These are phyloP conservation scores for Ophiosphaerella narmari DNA, from an alignment of 2,329 filamentous ascomycete species.

Conservation along the genomic window DNA sequence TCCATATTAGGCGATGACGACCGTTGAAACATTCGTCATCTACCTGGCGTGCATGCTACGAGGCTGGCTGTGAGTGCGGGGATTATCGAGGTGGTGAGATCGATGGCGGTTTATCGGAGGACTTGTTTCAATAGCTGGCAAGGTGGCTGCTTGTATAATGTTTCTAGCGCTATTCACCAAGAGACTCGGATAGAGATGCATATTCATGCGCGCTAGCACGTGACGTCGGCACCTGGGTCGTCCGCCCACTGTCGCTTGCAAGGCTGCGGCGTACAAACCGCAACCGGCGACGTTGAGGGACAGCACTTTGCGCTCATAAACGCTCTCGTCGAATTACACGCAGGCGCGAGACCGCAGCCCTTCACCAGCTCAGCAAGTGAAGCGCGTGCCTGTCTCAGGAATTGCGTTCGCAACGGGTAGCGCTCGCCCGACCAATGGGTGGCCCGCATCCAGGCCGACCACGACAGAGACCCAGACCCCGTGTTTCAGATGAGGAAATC, in stretches of 20 bases:
- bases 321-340: constrained; percentile 7
- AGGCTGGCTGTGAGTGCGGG: background rate
- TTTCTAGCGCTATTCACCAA: background rate
- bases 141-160: constrained; percentile 5
- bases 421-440: constrained; percentile 17
- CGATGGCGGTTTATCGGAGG: too few species aligned
- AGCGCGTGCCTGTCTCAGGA: constrained; percentile 26
- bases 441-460: constrained; percentile 5
- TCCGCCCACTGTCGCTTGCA: background rate
- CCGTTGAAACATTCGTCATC: constrained; percentile 13
- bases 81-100: background rate
- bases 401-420: constrained; percentile 15
- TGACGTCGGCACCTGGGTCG: background rate
- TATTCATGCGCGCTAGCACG: constrained; percentile 4
- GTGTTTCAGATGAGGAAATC: constrained; percentile 27
- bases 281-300: background rate
- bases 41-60: constrained; percentile 2
- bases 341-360: constrained; percentile 10
- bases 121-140: background rate
- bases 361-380: constrained; percentile 19
- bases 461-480: constrained; percentile 11
- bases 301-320: constrained; percentile 3
- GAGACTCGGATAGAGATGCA: background rate
- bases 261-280: background rate
- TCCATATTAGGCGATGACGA: constrained; percentile 6